Base-by-base conservation (phyloP, 306 rosid genomes). In the Carpinus fangiana region DNA sequence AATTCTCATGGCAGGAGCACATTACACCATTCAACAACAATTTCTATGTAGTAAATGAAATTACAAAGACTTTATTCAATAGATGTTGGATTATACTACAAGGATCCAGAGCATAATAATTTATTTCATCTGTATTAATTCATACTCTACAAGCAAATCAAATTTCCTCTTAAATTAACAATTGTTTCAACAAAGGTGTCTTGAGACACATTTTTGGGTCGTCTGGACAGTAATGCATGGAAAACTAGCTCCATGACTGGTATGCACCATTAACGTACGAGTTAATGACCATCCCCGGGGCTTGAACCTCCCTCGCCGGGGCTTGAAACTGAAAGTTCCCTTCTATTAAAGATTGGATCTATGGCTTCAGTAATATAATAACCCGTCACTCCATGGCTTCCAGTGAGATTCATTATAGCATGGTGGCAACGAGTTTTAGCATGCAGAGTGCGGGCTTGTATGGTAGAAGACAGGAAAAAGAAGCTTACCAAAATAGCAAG, bases 371-470 rank as follows among this genome's bases (percentile, higher is more conserved):
- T 46, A 11, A 77, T 59, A 57, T 62, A 74, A 20, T 57, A 72
- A 26, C 45, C 75, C 18, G 11, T 50, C 1, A 70, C 64, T 38
- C 12, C 76, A 10, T 34, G 72, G 66, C 83, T 74, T 50, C 45
- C 79, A 34, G 50, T 46, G 28, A 73, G 26, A 2, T 46, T 31
- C 14, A 36, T 4, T 12, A 20, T 34, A 66, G 43, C 66, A 45
- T 23, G 59, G 8, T 12, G 17, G 64, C 41, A 54, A 46, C 7
- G 47, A 17, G 55, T 36, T 12, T 79, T 50, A 53, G 66, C 77
- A 17, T 60, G 41, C 55, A 78, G 51, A 50, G 78, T 54, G 34
- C 86, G 64, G n/a, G 83, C 80, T 74, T 73, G 75, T 12, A 43
- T n/a, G 54, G 74, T 41, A 17, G 70, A 38, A 17, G 18, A 16